These are phyloP conservation scores for Schizothecium vesticola DNA, from an alignment of 495 filamentous ascomycete species.

Conservation along the genomic window DNA sequence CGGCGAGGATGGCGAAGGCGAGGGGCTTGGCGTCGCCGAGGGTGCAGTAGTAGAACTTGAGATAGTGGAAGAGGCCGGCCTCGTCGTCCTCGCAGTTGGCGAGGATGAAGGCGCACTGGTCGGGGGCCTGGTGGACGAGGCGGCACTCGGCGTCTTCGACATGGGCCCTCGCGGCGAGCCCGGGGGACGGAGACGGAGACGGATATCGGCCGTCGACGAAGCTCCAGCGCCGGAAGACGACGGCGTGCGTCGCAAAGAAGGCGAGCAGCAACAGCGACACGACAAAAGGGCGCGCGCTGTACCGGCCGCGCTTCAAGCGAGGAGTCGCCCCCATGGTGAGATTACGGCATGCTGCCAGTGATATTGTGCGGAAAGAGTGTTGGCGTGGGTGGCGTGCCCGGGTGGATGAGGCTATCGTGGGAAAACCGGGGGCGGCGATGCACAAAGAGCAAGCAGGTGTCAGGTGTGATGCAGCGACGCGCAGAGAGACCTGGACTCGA, in stretches of 20 bases:
- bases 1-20: constrained; percentile 67
- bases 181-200: not conserved
- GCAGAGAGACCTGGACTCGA: not conserved
- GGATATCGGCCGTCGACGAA: not conserved
- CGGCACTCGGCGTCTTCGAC: constrained; percentile 57
- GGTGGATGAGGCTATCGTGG: not conserved
- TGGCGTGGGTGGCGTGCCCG: not conserved
- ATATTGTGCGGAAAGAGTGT: not conserved
- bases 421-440: not conserved
- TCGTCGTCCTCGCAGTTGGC: constrained; percentile 83
- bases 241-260: constrained; percentile 31
- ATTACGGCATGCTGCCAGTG: constrained; percentile 13
- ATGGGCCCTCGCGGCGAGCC: constrained; percentile 8
- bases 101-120: constrained; percentile 84
- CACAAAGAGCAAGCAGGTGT: not conserved
- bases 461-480: not conserved
- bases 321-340: constrained; percentile 18
- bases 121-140: constrained; percentile 63
- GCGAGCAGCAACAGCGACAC: constrained; percentile 31
- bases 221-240: constrained; percentile 19
- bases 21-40: constrained; percentile 63
- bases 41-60: constrained; percentile 86
- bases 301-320: constrained; percentile 17
- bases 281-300: constrained; percentile 37
- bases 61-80: constrained; percentile 82